Base-by-base conservation (phyloP, 2,329 filamentous ascomycete species). In the Colletotrichum sp. region DNA sequence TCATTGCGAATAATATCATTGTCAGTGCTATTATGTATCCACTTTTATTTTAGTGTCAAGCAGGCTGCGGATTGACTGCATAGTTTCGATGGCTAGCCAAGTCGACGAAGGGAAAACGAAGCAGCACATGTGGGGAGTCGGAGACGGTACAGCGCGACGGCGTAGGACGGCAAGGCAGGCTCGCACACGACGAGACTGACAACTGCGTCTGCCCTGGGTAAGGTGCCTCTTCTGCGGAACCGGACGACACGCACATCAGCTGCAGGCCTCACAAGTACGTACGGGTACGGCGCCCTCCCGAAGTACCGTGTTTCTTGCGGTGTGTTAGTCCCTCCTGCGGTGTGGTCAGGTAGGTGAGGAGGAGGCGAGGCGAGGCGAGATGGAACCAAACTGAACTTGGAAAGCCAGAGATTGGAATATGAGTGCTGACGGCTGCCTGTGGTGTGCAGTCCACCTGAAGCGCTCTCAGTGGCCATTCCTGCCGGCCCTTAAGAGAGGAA, bases 401-500 rank as follows among this genome's bases (percentile, higher is more conserved):
- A n/a, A 30, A 30, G 28, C 56, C 26, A 58, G 13, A 26, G 26
- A 24, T 28, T 58, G 26, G 55, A 58, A 38, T 48, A 28, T 8
- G 64, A 62, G 62, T 48, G 71, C 69, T 67, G 73, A 75, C 69
- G 73, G 62, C 55, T 72, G 69, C 69, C 73, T 75, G 62, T 66
- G 34, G 34, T 60, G 28, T 67, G 48, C 48, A 60, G 71, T 66
- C 32, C 55, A 72, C 58, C 55, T 26, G 34, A 18, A 13, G 36
- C 15, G 28, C 64, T 18, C 52, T 28, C 10, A n/a, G 28, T 70
- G 21, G 61, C 34, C 30, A 13, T 15, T 26, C 36, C 36, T 24
- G 65, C 55, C 61, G 38, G 55, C 26, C 30, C 68, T 55, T 18
- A 55, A 8, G 52, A 71, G 48, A 26, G 30, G 6, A 30, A 48